Evolutionary conservation across 2,329 filamentous ascomycete species (phyloP), one percentile per base, ranked within the genome.

Genomic region (Ceratocystiopsis brevicomis): DNA sequence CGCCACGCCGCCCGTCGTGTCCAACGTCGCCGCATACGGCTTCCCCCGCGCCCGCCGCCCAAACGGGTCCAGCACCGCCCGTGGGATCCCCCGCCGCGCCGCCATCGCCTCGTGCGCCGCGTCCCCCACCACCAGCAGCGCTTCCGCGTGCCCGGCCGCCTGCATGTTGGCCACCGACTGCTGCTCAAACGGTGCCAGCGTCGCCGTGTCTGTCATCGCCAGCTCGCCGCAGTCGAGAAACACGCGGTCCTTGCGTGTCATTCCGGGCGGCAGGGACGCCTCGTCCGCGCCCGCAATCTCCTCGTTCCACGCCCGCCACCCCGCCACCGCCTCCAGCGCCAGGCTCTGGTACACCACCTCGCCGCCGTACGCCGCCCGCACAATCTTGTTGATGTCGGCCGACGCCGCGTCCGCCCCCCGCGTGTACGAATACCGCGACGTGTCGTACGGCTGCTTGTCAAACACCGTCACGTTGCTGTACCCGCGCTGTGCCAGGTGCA

Each of bases 381-480:
- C 56, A 48, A 66, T 64, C 42, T 66, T 67, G 49, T 66, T 66
- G 17, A 61, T 53, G 44, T 66, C 63, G 43, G 64, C 62, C 5
- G 62, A 66, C 0, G 65, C 64, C 2, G 57, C 58, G 50, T 67
- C 63, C 40, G 60, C 59, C 18, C 65, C 66, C 1, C 53, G 46
- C 1, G 54, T 48, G 43, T 62, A 63, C 8, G 60, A 59, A 42
- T 69, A 69, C 0, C 51, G 51, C 0, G 55, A 54, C 33, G 60
- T 44, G 13, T 63, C 56, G 33, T 66, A 57, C 16, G 61, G 54
- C 49, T 69, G 63, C 47, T 59, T 59, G 50, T 71, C 68, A 35
- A 71, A 58, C 10, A 71, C 58, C 9, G 59, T 68, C 21, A 71
- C 56, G 46, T 65, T 57, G 6, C 17, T 56, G 51, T 69, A 71